These are phyloP conservation scores for Periglandula ipomoeae DNA, from an alignment of 2,329 filamentous ascomycete genomes.

Conservation along the genomic window DNA sequence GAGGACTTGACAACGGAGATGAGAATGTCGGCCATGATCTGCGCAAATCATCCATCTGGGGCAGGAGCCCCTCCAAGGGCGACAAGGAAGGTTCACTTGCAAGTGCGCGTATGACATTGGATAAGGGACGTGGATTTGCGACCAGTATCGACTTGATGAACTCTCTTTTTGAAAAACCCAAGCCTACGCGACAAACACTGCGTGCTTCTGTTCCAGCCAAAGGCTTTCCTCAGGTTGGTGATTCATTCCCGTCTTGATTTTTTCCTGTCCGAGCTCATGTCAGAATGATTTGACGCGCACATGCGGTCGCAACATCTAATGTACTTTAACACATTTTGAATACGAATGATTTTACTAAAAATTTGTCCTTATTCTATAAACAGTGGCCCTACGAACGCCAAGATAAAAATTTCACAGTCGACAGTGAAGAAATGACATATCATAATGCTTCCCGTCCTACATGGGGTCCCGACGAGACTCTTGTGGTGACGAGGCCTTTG, in stretches of 20 bases:
- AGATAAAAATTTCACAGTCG: conserved; percentile 59
- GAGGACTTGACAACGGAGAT: conserved; percentile 18
- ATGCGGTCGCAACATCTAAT: background rate
- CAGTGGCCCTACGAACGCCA: conserved; percentile 86
- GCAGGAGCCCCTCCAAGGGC: conserved; percentile 20
- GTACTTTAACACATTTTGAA: conserved; percentile 14
- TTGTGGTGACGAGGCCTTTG: conserved; percentile 48
- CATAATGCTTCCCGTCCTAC: conserved; percentile 67
- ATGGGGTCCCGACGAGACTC: conserved; percentile 66
- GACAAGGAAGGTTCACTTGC: conserved; percentile 20
- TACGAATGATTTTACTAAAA: conserved; percentile 29
- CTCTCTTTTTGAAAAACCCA: conserved; percentile 73
- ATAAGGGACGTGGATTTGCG: conserved; percentile 59
- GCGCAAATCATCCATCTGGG: conserved; percentile 27
- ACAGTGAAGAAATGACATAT: conserved; percentile 55
- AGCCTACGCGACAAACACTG: conserved; percentile 45
- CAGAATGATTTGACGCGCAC: conserved; percentile 14
- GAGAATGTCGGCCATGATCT: conserved; percentile 41
- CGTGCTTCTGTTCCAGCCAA: conserved; percentile 44
- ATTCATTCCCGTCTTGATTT: conserved; percentile 24
- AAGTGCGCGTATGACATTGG: conserved; percentile 23
- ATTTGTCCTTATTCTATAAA: conserved; percentile 17
- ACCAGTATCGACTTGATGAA: conserved; percentile 96
- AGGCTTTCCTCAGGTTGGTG: conserved; percentile 85
- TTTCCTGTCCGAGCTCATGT: conserved; percentile 13